Evolutionary conservation across 768 basidiomycete genomes (phyloP).

Genomic region (Podaxis sp.): DNA sequence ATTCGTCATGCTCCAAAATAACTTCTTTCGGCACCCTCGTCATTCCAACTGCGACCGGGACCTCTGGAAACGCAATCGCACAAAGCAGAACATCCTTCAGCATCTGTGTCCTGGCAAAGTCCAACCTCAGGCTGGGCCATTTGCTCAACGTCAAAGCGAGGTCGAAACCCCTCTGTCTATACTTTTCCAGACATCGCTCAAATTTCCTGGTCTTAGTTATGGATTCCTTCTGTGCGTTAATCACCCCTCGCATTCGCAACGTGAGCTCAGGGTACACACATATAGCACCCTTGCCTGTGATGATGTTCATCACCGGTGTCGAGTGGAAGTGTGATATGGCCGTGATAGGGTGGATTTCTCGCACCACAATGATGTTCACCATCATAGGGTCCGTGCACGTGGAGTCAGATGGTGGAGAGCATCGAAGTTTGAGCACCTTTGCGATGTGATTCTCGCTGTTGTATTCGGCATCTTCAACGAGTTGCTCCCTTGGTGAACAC

Average conservation of each 20-base stretch:
- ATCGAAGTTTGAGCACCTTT: slow-evolving; percentile 1
- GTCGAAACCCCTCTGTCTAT: slow-evolving; percentile 3
- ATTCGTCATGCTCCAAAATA: background rate
- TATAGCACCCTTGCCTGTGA: slow-evolving; percentile 7
- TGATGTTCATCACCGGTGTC: slow-evolving; percentile 12
- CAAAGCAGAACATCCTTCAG: background rate
- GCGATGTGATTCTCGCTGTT: background rate
- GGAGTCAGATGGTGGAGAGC: background rate
- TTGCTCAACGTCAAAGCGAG: slow-evolving; percentile 7
- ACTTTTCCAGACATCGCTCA: background rate
- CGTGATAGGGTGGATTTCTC: background rate
- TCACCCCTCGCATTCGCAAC: background rate
- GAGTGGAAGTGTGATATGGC: slow-evolving; percentile 11
- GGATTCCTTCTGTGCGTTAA: background rate
- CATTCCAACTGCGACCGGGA: background rate
- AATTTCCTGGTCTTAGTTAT: background rate
- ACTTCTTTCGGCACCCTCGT: background rate
- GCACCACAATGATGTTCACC: slow-evolving; percentile 6
- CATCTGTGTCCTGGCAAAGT: background rate
- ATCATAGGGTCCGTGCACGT: background rate
- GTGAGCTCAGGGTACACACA: slow-evolving; percentile 11
- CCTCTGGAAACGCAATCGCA: background rate
- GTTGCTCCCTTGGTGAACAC: background rate
- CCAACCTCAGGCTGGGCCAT: slow-evolving; percentile 7
- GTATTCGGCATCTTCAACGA: background rate